Evolutionary conservation across 148 eudicot species (phyloP).

Genomic region (Rhododendron mucronatum): DNA sequence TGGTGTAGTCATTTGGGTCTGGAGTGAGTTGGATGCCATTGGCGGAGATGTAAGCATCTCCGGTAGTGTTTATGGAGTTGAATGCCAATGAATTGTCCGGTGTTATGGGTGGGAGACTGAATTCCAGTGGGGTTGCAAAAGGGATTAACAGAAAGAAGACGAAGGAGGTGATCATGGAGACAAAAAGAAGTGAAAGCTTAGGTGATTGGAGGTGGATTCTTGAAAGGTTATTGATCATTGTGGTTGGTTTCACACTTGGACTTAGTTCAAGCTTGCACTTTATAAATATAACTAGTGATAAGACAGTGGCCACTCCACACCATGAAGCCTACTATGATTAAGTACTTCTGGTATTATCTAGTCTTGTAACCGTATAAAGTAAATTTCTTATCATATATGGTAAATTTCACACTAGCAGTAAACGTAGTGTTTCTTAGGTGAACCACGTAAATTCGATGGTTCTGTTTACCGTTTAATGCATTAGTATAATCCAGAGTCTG

Average conservation of each 20-base stretch:
- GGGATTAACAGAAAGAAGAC: background rate
- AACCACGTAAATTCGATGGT: background rate
- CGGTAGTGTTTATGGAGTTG: background rate
- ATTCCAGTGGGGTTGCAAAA: background rate
- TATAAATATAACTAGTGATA: background rate
- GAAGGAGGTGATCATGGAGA: background rate
- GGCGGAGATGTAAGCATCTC: slow-evolving; percentile 4
- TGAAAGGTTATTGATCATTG: background rate
- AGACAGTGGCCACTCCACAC: no score
- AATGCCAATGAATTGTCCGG: background rate
- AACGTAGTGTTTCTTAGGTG: no score
- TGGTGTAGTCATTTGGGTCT: background rate
- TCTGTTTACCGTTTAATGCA: background rate
- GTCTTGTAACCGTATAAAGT: no score
- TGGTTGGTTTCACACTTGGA: background rate
- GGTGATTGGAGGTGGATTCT: background rate
- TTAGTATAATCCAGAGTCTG: no score
- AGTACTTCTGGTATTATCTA: no score
- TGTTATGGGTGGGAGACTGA: background rate
- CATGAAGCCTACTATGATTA: no score
- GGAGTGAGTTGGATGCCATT: slow-evolving; percentile 13
- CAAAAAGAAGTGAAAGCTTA: background rate
- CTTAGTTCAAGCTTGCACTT: background rate
- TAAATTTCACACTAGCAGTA: no score
- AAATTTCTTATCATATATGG: no score